phyloP scores from a whole-genome alignment of 257 asterid species.

The Marsdenia floribunda region DNA sequence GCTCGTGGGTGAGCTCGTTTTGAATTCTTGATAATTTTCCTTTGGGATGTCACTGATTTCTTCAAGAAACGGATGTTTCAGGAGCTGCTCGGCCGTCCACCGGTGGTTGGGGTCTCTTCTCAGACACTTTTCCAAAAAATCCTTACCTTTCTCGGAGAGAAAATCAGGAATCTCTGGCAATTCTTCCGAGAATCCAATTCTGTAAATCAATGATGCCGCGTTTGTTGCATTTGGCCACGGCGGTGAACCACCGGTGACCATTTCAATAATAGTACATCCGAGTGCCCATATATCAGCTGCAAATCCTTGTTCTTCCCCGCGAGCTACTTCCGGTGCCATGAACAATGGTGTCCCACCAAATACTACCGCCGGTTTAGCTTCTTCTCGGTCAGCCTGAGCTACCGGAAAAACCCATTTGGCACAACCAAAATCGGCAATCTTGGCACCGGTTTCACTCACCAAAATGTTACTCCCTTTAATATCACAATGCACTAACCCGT shows the following conservation, averaged over 20 bases:
- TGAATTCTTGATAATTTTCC: slow-evolving; percentile 10
- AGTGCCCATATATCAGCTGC: slow-evolving; percentile 78
- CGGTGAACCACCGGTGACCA: slow-evolving; percentile 63
- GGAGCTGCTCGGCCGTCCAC: slow-evolving; percentile 59
- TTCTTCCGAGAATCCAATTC: slow-evolving; percentile 58
- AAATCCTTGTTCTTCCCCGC: slow-evolving; percentile 62
- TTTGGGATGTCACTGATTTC: slow-evolving; percentile 3
- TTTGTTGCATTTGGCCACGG: slow-evolving; percentile 55
- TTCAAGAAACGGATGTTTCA: slow-evolving; percentile 53
- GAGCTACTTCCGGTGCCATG: slow-evolving; percentile 83
- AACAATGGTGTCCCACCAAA: slow-evolving; percentile 65
- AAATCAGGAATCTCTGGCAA: slow-evolving; percentile 45
- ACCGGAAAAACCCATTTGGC: slow-evolving; percentile 29
- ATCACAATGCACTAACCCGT: slow-evolving; percentile 70
- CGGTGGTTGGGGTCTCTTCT: slow-evolving; percentile 44
- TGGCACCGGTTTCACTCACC: slow-evolving; percentile 32
- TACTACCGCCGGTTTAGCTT: background rate
- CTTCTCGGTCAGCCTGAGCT: slow-evolving; percentile 10
- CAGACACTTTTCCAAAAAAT: slow-evolving; percentile 63
- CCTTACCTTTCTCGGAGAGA: slow-evolving; percentile 53
- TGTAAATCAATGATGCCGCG: slow-evolving; percentile 31
- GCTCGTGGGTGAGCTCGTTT: slow-evolving; percentile 57
- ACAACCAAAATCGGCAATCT: slow-evolving; percentile 75
- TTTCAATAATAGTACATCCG: slow-evolving; percentile 73
- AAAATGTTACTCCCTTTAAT: slow-evolving; percentile 65